Base-by-base conservation (phyloP, 2,329 filamentous ascomycete species). In the Paraconiothyrium brasiliense region DNA sequence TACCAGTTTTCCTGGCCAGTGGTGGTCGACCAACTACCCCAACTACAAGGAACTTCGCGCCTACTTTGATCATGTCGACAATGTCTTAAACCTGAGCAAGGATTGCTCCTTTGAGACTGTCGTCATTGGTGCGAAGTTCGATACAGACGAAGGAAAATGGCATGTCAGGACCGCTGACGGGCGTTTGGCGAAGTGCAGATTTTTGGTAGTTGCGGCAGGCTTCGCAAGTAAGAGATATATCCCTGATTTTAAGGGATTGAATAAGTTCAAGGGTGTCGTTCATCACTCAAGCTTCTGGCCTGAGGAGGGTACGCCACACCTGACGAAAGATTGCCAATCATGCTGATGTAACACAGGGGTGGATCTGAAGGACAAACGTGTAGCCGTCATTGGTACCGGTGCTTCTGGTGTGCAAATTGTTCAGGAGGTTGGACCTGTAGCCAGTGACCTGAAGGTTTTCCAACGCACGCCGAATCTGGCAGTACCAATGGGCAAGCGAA, bases 401-500 rank as follows among this genome's bases (percentile, higher is more conserved):
- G 84, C 87, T 0, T 85, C 85, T 0, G 87, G 87, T 0, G 84
- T 89, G 0, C 87, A 90, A 66, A 83, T 88, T 51, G 81, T 83
- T 0, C 87, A 90, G 63, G 86, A 84, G 48, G 84, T 83, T 79
- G 86, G 81, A 1, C 81, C 82, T 1, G 68, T 80, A 20, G 85
- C 82, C 0, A 1, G 81, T 76, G 20, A 72, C 48, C 89, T 16
- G 78, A 77, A 11, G 83, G 90, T 58, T 87, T 89, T 77, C 86
- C 87, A 90, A 70, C 83, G 89, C 3, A 90, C 87, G 0, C 88
- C 88, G 0, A 90, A 89, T 61, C 77, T 87, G 9, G 86, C 86
- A 0, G 66, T 90, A 0, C 87, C 87, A 0, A 88, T 90, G 85
- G 71, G 78, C 16, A 60, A 59, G 48, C 61, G 49, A 57, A 65